Percentiles rank a stretch among this genome's conserved stretches.
These are phyloP conservation scores for Verticillium nonalfalfae DNA, from an alignment of 2,329 filamentous ascomycete species.

Conservation along the genomic window DNA sequence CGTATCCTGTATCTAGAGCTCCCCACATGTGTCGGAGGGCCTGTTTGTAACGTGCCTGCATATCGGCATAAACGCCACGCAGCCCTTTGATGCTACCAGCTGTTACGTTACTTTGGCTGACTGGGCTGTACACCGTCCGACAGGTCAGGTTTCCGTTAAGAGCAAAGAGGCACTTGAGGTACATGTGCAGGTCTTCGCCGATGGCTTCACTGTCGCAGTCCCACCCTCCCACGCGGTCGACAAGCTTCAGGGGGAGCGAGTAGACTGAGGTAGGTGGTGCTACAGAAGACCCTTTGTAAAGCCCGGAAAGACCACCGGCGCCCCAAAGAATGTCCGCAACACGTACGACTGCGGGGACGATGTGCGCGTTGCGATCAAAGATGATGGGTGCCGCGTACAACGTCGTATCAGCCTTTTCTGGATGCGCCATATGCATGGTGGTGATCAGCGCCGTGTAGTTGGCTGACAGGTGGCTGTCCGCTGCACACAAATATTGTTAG, in stretches of 20 bases:
- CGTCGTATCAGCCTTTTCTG: slow-evolving; percentile 54
- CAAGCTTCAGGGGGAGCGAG: slow-evolving; percentile 59
- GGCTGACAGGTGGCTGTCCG: slow-evolving; percentile 63
- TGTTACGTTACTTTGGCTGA: slow-evolving; percentile 67
- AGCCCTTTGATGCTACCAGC: slow-evolving; percentile 48
- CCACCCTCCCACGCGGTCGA: slow-evolving; percentile 67
- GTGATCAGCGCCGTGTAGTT: slow-evolving; percentile 63
- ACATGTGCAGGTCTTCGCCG: slow-evolving; percentile 73
- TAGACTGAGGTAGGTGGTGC: slow-evolving; percentile 70
- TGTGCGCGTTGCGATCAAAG: slow-evolving; percentile 67
- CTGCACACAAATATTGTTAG: slow-evolving; percentile 29
- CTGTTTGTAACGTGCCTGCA: slow-evolving; percentile 63
- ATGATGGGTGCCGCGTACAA: slow-evolving; percentile 66
- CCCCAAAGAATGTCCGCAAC: slow-evolving; percentile 69
- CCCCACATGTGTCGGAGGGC: slow-evolving; percentile 73
- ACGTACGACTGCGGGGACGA: slow-evolving; percentile 60
- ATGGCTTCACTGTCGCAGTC: slow-evolving; percentile 66
- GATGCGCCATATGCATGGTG: slow-evolving; percentile 53
- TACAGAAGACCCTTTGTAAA: slow-evolving; percentile 57
- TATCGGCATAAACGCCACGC: slow-evolving; percentile 47
- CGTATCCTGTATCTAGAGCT: slow-evolving; percentile 61
- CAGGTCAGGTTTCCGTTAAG: slow-evolving; percentile 63
- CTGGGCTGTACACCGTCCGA: slow-evolving; percentile 58
- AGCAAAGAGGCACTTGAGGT: slow-evolving; percentile 71
- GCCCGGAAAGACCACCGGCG: slow-evolving; percentile 62